Conservation (phyloP, 768 basidiomycete species). For the Auriculariales sp. region DNA sequence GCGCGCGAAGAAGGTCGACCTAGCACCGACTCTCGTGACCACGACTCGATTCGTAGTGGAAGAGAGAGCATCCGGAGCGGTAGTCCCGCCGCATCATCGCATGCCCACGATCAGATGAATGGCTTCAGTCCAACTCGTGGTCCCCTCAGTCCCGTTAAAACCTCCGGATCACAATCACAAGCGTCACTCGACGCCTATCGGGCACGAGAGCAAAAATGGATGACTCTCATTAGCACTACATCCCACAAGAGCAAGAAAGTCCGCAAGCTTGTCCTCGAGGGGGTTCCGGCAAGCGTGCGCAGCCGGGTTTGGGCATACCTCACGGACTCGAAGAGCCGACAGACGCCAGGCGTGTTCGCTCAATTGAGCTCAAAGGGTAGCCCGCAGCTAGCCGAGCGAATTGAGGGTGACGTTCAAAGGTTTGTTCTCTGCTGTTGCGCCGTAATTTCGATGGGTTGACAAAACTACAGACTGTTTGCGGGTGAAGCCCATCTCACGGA, state of each 20-base stretch:
- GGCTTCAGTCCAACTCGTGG: neutral
- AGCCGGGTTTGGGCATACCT: constrained; percentile 76
- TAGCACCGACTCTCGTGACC: constrained; percentile 39
- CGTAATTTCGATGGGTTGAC: neutral
- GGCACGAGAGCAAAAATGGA: constrained; percentile 62
- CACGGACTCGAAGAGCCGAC: constrained; percentile 59
- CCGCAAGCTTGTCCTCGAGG: constrained; percentile 54
- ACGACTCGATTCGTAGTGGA: constrained; percentile 27
- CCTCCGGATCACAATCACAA: constrained; percentile 2
- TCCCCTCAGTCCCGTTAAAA: constrained; percentile 3
- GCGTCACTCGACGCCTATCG: constrained; percentile 43
- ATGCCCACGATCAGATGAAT: constrained; percentile 1
- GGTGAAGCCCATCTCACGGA: constrained; percentile 46
- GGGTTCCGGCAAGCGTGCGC: constrained; percentile 68
- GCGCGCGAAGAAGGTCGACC: constrained; percentile 14
- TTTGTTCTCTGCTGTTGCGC: constrained; percentile 11
- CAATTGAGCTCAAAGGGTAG: constrained; percentile 42
- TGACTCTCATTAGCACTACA: constrained; percentile 33
- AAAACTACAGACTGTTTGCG: constrained; percentile 22
- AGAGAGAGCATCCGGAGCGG: constrained; percentile 41
- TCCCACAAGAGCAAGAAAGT: constrained; percentile 71
- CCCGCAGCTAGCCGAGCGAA: constrained; percentile 33
- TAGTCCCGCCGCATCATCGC: constrained; percentile 24
- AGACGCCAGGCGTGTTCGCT: constrained; percentile 52
- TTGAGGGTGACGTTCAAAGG: constrained; percentile 41